These are phyloP conservation scores for Glonium stellatum DNA, from an alignment of 495 filamentous ascomycete species.

Conservation along the genomic window DNA sequence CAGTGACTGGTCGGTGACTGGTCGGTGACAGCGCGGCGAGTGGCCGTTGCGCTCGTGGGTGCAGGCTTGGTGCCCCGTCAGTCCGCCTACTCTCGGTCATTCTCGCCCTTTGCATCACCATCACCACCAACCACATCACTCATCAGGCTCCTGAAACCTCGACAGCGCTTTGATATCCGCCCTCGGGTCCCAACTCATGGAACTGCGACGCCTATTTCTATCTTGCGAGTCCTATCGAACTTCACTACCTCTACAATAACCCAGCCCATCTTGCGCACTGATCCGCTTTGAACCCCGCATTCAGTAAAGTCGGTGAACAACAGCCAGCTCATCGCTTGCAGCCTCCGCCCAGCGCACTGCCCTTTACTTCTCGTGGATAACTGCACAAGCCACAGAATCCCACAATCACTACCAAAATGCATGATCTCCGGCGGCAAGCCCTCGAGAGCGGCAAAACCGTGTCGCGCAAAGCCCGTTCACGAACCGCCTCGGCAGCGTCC, in stretches of 20 bases:
- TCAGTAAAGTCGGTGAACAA: not conserved
- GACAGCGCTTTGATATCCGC: not conserved
- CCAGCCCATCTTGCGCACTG: not conserved
- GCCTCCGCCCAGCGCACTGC: not conserved
- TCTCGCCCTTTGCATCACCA: too few relatives aligned
- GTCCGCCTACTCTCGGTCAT: too few relatives aligned
- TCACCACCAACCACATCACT: too few relatives aligned
- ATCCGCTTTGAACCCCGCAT: not conserved
- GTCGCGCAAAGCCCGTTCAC: slow-evolving; percentile 78
- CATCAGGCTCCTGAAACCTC: too few relatives aligned
- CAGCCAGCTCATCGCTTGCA: slow-evolving; percentile 1
- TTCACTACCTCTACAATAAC: slow-evolving; percentile 1
- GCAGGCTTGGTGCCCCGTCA: too few relatives aligned
- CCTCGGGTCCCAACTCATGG: not conserved
- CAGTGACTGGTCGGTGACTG: too few relatives aligned
- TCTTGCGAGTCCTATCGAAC: not conserved
- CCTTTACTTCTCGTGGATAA: not conserved
- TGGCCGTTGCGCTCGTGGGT: too few relatives aligned
- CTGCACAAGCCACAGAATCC: not conserved
- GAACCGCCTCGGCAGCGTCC: slow-evolving; percentile 56
- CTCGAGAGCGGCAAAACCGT: slow-evolving; percentile 86
- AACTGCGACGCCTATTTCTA: not conserved
- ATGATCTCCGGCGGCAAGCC: slow-evolving; percentile 73
- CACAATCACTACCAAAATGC: slow-evolving; percentile 46
- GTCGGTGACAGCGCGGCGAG: too few relatives aligned